A percentile compares a stretch with the other conserved stretches of the same genome.
Evolutionary conservation across 1,284 basidiomycete species (phyloP).

Genomic region (Takashimella tepidaria): DNA sequence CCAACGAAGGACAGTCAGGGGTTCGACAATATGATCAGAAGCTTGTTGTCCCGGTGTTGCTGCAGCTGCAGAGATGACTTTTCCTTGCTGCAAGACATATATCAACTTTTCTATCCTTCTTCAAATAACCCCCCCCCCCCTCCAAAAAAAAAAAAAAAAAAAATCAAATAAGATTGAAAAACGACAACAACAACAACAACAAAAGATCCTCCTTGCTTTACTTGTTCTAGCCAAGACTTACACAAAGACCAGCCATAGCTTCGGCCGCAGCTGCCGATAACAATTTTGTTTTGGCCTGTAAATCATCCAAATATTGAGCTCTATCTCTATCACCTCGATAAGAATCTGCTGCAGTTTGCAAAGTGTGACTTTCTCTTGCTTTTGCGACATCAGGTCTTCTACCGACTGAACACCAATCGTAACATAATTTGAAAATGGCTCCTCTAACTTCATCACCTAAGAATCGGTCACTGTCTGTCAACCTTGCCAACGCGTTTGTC

Average conservation of each 20-base stretch:
- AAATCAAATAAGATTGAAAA: too few species aligned
- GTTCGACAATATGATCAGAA: constrained; percentile 44
- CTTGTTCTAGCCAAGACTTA: constrained; percentile 50
- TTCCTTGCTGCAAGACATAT: constrained; percentile 41
- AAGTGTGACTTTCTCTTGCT: constrained; percentile 68
- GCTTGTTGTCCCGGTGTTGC: constrained; percentile 36
- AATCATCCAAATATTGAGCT: constrained; percentile 55
- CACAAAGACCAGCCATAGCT: constrained; percentile 78
- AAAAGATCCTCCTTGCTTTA: too few species aligned
- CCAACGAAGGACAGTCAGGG: constrained; percentile 49
- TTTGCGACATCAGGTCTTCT: constrained; percentile 68
- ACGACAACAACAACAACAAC: too few species aligned
- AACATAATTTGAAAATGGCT: constrained; percentile 76
- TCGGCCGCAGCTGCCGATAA: constrained; percentile 74
- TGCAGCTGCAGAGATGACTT: constrained; percentile 34
- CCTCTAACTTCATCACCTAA: constrained; percentile 71
- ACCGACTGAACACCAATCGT: constrained; percentile 89
- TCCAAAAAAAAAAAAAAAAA: too few species aligned
- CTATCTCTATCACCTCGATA: constrained; percentile 53
- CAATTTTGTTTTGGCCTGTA: constrained; percentile 65
- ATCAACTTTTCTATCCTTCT: too few species aligned
- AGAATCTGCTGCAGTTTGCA: constrained; percentile 59
- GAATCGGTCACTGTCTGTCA: constrained; percentile 69
- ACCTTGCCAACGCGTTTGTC: constrained; percentile 67
- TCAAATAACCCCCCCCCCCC: too few species aligned